Base-by-base conservation (phyloP, 208 protist genomes). In the Vickermania spadyakhi region DNA sequence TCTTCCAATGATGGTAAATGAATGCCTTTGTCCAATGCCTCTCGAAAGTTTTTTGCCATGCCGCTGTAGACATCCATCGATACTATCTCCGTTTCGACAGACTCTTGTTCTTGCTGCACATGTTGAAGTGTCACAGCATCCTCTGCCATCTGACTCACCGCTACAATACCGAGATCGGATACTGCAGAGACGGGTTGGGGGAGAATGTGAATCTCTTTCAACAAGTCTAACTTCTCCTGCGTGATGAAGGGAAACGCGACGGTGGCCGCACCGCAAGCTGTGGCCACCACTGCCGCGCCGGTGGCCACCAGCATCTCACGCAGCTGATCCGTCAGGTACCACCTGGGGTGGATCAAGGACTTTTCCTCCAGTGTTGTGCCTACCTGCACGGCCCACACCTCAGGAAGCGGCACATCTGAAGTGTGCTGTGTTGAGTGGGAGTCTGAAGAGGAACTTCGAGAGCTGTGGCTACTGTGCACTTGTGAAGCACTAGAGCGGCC, bases 171-270 rank as follows among this genome's bases (percentile, higher is more conserved):
- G 36, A 45, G 36, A 45, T 45, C 36, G 36, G 36, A 7, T 18
- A 45, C 18, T 18, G 18, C 36, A 7, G 36, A 7, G 18, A 45
- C 11, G 11, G 65, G 58, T 5, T 63, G 21, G 23, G 56, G 58
- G 29, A 70, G 13, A 3, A 56, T 25, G 2, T 54, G 51, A 5
- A 30, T 54, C 26, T 50, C 65, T 25, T 31, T 52, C 58, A 70
- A 65, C 23, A 70, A 41, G 25, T 14, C 49, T 14, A 70, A 56
- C 21, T 58, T 56, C 36, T 64, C 58, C 23, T 70, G 57, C 29
- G 65, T 70, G 23, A 52, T 70, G 31, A 63, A 70, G 25, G 65
- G 65, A 49, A 64, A 65, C 3, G 28, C 27, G 21, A 70, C 18
- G 52, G 42, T 52, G 41, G 58, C 36, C 36, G 36, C 36, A 45